Conservation (phyloP, 2,329 filamentous ascomycete species). For the Metarhizium robertsii region DNA sequence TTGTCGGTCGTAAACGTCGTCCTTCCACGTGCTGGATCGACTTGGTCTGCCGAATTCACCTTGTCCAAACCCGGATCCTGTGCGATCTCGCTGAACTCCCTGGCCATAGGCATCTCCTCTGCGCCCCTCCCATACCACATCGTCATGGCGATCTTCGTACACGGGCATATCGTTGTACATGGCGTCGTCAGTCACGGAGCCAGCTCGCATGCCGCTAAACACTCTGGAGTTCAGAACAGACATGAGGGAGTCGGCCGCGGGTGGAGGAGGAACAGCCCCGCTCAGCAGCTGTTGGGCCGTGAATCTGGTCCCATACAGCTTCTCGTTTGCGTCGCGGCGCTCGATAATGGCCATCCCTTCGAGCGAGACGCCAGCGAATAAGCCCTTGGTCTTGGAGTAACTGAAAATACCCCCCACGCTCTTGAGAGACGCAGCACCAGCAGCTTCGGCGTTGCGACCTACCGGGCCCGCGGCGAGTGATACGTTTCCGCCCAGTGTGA, state of each 20-base stretch:
- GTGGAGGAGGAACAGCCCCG: constrained; percentile 68
- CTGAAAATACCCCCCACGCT: constrained; percentile 88
- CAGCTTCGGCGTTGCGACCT: constrained; percentile 90
- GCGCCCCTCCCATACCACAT: constrained; percentile 74
- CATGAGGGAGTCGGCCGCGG: constrained; percentile 77
- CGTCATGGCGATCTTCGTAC: constrained; percentile 75
- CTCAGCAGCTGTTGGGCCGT: constrained; percentile 75
- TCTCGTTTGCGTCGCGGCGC: constrained; percentile 92
- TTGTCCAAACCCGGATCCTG: constrained; percentile 28
- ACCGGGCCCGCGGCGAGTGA: constrained; percentile 91
- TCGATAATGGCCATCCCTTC: constrained; percentile 92
- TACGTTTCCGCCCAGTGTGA: constrained; percentile 93
- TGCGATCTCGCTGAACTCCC: constrained; percentile 33
- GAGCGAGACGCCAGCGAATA: constrained; percentile 91
- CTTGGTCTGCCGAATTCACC: constrained; percentile 47
- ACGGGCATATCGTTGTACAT: constrained; percentile 94
- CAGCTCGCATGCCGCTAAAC: constrained; percentile 58
- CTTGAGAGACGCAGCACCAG: constrained; percentile 83
- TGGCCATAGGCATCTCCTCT: constrained; percentile 64
- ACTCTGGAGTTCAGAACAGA: constrained; percentile 73
- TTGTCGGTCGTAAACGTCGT: constrained; percentile 62
- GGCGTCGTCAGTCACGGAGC: constrained; percentile 38
- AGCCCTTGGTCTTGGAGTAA: constrained; percentile 95
- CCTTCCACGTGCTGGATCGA: constrained; percentile 63
- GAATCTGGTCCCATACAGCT: constrained; percentile 77